A percentile compares a stretch with the other conserved stretches of the same genome.
Evolutionary conservation across 768 basidiomycete genomes (phyloP).

Genomic region (Mycena vitilis): DNA sequence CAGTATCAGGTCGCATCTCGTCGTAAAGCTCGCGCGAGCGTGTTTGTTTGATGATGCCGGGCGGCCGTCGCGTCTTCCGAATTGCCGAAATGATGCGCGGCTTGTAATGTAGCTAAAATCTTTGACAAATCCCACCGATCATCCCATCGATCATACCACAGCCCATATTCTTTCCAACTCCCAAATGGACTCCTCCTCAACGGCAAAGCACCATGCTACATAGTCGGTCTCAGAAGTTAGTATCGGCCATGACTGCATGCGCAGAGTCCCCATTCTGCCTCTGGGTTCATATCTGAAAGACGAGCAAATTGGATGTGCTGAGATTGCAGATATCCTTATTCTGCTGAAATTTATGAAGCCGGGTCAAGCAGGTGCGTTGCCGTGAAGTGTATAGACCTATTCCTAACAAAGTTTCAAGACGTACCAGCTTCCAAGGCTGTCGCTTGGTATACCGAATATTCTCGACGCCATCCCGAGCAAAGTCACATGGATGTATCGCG

Average conservation of each 20-base stretch:
- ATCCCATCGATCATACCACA: too few relatives aligned
- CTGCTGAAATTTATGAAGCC: neutral
- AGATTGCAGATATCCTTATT: neutral
- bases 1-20: too few relatives aligned
- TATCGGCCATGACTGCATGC: slow-evolving; percentile 11
- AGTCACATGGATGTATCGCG: slow-evolving; percentile 5
- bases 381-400: neutral
- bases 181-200: too few relatives aligned
- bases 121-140: too few relatives aligned
- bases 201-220: slow-evolving; percentile 20
- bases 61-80: too few relatives aligned
- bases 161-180: too few relatives aligned
- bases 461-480: slow-evolving; percentile 8
- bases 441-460: slow-evolving; percentile 20
- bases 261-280: slow-evolving; percentile 18
- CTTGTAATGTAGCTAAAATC: too few relatives aligned
- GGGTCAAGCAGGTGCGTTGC: neutral
- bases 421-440: slow-evolving; percentile 2
- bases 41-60: too few relatives aligned
- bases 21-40: too few relatives aligned
- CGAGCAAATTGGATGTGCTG: neutral
- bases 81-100: too few relatives aligned
- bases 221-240: slow-evolving; percentile 9
- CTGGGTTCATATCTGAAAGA: neutral
- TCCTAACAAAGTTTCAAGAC: neutral